These are phyloP conservation scores for Raffaelea ambrosiae DNA, from an alignment of 2,329 filamentous ascomycete genomes.

Conservation along the genomic window DNA sequence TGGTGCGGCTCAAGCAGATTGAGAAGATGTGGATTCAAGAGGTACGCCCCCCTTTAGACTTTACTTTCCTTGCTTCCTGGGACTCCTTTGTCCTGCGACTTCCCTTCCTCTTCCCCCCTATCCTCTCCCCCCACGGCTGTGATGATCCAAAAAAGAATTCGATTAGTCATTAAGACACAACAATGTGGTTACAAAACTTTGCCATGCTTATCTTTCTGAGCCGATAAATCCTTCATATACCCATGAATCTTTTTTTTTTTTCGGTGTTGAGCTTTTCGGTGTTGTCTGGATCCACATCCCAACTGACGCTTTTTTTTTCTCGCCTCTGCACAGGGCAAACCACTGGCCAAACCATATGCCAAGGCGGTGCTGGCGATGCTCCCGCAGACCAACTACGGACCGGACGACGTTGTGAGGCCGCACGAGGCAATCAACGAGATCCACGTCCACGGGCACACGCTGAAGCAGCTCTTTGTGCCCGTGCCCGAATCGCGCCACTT, in stretches of 20 bases:
- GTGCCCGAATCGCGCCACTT: conserved; percentile 55
- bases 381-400: conserved; percentile 55
- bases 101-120: neutral
- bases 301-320: too few relatives aligned
- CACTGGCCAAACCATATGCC: conserved; percentile 67
- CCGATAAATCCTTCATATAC: too few relatives aligned
- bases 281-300: neutral
- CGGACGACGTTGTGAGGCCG: conserved; percentile 33
- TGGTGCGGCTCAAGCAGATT: conserved; percentile 76
- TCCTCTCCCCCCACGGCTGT: conserved; percentile 19
- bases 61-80: conserved; percentile 3
- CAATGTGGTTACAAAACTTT: conserved; percentile 68
- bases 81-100: neutral
- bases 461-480: conserved; percentile 57
- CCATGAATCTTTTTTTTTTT: conserved; percentile 10
- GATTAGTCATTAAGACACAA: conserved; percentile 99
- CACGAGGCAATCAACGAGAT: conserved; percentile 59
- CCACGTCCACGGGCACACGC: conserved; percentile 51
- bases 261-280: neutral
- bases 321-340: conserved; percentile 69
- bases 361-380: conserved; percentile 73
- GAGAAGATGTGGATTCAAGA: conserved; percentile 69
- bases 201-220: conserved; percentile 54
- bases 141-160: conserved; percentile 63
- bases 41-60: conserved; percentile 44